phyloP scores from a whole-genome alignment of 768 basidiomycete genomes.

The Kondoa subrosea region DNA sequence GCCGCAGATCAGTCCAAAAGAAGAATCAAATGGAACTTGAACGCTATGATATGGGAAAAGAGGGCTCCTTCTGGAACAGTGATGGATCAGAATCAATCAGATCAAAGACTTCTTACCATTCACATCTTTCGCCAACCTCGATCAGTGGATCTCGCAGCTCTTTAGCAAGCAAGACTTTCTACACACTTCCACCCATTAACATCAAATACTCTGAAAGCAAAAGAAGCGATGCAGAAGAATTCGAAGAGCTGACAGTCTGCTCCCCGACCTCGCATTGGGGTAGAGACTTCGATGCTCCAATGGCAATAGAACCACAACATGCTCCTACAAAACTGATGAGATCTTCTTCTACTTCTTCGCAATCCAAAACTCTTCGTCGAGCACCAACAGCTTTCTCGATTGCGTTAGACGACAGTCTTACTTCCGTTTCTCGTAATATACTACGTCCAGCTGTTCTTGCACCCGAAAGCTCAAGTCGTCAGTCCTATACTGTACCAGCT shows the following conservation, averaged over 20 bases:
- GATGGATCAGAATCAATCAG: neutral
- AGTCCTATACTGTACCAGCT: too few relatives aligned
- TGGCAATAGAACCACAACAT: neutral
- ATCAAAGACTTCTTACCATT: neutral
- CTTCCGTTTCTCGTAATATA: neutral
- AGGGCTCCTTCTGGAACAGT: neutral
- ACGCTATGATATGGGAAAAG: too few relatives aligned
- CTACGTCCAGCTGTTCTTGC: too few relatives aligned
- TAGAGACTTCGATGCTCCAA: too few relatives aligned
- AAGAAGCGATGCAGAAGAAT: neutral
- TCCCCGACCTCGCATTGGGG: too few relatives aligned
- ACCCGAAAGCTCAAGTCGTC: too few relatives aligned
- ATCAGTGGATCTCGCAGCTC: neutral
- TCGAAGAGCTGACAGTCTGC: too few relatives aligned
- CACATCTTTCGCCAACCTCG: neutral
- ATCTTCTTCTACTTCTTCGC: too few relatives aligned
- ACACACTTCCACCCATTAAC: neutral
- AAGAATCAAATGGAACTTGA: neutral
- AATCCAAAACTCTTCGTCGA: neutral
- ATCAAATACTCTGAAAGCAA: neutral
- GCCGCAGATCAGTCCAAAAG: neutral
- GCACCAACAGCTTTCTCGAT: neutral
- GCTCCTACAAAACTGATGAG: too few relatives aligned
- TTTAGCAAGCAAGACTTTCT: neutral
- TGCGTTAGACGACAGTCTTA: neutral